phyloP scores from a whole-genome alignment of 164 flowering plant species.

The Aristolochia fimbriata region DNA sequence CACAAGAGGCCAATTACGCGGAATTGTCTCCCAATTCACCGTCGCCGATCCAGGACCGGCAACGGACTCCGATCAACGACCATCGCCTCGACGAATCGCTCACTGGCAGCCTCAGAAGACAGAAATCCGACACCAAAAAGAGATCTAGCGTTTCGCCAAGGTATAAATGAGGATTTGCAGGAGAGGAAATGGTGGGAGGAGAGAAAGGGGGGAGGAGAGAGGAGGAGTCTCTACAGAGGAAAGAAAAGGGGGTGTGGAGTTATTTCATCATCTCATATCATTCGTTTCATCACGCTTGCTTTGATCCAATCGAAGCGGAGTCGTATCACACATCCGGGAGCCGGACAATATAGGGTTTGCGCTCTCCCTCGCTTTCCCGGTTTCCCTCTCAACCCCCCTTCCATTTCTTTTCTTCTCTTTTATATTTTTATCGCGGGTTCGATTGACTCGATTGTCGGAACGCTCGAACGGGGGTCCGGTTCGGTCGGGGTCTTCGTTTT shows the following conservation, averaged over 20 bases:
- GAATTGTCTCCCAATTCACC: not conserved
- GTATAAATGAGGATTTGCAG: not conserved
- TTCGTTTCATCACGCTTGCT: conserved; percentile 6
- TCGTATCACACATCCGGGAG: not conserved
- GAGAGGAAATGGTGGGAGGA: not conserved
- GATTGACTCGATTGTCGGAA: no score
- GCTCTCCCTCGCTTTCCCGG: no score
- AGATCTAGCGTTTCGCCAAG: conserved; percentile 1
- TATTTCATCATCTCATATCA: not conserved
- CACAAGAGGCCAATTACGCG: not conserved
- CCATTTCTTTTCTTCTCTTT: no score
- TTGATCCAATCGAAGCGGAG: conserved; percentile 26
- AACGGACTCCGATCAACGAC: not conserved
- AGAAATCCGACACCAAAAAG: not conserved
- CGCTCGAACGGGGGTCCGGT: no score
- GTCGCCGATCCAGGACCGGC: conserved; percentile 1
- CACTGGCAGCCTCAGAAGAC: no score
- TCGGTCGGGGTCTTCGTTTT: no score
- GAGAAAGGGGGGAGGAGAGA: conserved; percentile 6
- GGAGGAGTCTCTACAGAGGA: not conserved
- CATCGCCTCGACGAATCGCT: conserved; percentile 2
- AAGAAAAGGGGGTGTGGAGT: not conserved
- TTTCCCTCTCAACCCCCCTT: no score
- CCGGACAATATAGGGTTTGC: conserved; percentile 4
- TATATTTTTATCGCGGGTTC: no score